A percentile compares a stretch with the other conserved stretches of the same genome.
These are phyloP conservation scores for Trichothecium roseum DNA, from an alignment of 2,329 filamentous ascomycete species.

Conservation along the genomic window DNA sequence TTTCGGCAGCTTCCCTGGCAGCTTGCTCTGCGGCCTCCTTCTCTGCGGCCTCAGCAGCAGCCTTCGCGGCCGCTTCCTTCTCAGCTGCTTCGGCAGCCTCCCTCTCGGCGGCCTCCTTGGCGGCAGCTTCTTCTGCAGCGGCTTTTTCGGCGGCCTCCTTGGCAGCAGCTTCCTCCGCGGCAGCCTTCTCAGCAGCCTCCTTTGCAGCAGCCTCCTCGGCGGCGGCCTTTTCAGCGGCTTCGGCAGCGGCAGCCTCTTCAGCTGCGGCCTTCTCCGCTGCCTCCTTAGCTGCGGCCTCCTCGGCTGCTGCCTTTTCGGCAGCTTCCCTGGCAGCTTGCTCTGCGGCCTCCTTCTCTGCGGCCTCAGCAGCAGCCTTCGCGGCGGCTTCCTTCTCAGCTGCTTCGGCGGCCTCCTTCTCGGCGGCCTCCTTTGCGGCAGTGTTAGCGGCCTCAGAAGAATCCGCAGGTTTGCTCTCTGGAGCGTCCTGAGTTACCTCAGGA, in stretches of 20 bases:
- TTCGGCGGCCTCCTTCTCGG: neutral
- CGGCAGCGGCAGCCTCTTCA: neutral
- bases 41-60: neutral
- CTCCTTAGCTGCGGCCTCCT: slow-evolving; percentile 1
- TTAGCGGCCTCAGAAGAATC: neutral
- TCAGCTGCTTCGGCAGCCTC: neutral
- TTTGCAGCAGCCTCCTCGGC: slow-evolving; percentile 2
- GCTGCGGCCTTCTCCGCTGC: slow-evolving; percentile 3
- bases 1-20: neutral
- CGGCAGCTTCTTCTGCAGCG: neutral
- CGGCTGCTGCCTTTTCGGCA: neutral
- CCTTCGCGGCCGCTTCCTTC: slow-evolving; percentile 1
- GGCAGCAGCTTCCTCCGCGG: neutral
- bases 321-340: neutral
- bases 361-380: neutral
- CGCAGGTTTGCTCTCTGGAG: neutral
- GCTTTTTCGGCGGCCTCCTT: neutral
- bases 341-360: neutral
- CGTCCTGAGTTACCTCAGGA: slow-evolving; percentile 3
- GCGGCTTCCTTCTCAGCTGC: neutral
- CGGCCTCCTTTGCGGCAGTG: slow-evolving; percentile 2
- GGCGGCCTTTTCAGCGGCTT: neutral
- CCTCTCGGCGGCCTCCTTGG: neutral
- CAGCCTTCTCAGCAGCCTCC: neutral
- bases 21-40: neutral